phyloP scores from a whole-genome alignment of 192 early-diverging fungal genomes.

The Coemansia sp. region DNA sequence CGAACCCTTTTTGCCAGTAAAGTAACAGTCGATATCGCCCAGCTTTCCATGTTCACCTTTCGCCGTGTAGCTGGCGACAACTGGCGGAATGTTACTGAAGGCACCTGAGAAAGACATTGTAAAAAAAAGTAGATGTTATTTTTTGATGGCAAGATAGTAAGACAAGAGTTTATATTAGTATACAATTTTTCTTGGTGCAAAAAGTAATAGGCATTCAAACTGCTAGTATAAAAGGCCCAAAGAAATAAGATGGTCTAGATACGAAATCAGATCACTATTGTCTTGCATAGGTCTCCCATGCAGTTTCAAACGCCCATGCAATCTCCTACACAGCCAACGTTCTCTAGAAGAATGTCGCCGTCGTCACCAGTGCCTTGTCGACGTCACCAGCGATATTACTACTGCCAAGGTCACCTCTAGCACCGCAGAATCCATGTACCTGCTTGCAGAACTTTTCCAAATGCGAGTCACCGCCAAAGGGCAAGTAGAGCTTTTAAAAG shows the following conservation, averaged over 20 bases:
- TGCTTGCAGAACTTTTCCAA: conserved; percentile 45
- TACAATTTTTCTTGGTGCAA: too few species aligned
- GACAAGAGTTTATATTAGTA: not conserved
- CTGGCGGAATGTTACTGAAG: conserved; percentile 59
- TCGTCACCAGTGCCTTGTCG: conserved; percentile 3
- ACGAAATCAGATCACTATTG: not conserved
- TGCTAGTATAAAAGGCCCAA: too few species aligned
- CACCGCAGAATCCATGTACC: conserved; percentile 42
- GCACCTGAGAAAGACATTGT: conserved; percentile 44
- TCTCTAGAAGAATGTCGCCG: conserved; percentile 11
- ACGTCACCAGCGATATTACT: conserved; percentile 9
- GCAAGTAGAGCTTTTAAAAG: not conserved
- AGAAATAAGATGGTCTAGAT: not conserved
- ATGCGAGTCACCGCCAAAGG: conserved; percentile 42
- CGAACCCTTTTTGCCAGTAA: conserved; percentile 42
- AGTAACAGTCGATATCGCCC: conserved; percentile 42
- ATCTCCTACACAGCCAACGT: not conserved
- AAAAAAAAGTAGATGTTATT: not conserved
- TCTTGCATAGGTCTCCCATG: too few species aligned
- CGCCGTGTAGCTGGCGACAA: conserved; percentile 49
- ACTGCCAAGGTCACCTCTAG: conserved; percentile 47
- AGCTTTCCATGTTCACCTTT: conserved; percentile 34
- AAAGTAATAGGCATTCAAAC: too few species aligned
- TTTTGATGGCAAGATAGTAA: not conserved
- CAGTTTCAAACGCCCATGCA: not conserved